A percentile compares a stretch with the other conserved stretches of the same genome.
Conservation (phyloP, 2,329 filamentous ascomycete species). For the Fusarium tuaranense region DNA sequence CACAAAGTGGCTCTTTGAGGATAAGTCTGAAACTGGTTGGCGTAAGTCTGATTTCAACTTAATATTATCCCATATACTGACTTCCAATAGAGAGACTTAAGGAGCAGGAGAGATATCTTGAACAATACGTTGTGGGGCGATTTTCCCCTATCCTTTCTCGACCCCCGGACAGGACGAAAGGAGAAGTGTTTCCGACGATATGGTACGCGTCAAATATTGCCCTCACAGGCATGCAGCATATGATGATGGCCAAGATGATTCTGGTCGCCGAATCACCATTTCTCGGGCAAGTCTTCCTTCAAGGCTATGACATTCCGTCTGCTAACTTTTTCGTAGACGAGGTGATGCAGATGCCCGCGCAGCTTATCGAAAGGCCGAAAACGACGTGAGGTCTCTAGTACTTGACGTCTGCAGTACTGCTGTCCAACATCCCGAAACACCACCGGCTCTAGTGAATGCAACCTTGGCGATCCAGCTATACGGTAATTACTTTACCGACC, state of each 20-base stretch:
- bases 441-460: conserved; percentile 34
- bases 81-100: conserved; percentile 16
- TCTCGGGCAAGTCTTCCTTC: conserved; percentile 13
- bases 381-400: conserved; percentile 22
- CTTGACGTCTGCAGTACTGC: conserved; percentile 36
- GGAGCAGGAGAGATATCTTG: conserved; percentile 32
- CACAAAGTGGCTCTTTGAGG: conserved; percentile 31
- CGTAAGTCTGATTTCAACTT: neutral
- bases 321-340: too few relatives aligned
- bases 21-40: conserved; percentile 31
- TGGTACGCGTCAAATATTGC: conserved; percentile 37
- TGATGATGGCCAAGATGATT: conserved; percentile 43
- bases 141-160: conserved; percentile 28
- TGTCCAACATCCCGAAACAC: conserved; percentile 22
- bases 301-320: too few relatives aligned
- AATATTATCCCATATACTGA: fast-evolving
- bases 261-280: conserved; percentile 32
- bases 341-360: conserved; percentile 8
- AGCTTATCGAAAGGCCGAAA: conserved; percentile 31
- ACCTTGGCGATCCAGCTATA: conserved; percentile 33
- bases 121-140: neutral
- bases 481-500: conserved; percentile 35
- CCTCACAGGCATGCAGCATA: conserved; percentile 35
- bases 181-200: conserved; percentile 34
- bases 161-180: conserved; percentile 7